Percentiles rank a stretch among this genome's conserved stretches.
These are phyloP conservation scores for Amphibolis antarctica DNA, from an alignment of 106 monocot genomes.

Conservation along the genomic window DNA sequence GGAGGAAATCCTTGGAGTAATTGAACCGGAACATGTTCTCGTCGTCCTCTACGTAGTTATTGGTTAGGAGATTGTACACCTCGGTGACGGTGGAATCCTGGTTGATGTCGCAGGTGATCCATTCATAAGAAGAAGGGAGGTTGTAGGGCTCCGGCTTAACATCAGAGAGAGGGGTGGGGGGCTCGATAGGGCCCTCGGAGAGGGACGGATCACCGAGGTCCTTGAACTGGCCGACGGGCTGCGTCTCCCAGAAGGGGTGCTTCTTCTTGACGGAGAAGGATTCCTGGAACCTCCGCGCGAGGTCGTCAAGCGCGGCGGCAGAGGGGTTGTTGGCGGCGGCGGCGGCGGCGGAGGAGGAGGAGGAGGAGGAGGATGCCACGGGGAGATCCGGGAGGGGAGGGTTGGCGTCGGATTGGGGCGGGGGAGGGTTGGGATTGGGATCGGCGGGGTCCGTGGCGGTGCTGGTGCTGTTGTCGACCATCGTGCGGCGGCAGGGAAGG, in stretches of 20 bases:
- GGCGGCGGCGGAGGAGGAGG: too few species aligned
- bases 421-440: too few species aligned
- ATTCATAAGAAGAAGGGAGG: conserved; percentile 1
- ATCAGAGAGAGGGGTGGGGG: conserved; percentile 2
- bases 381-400: too few species aligned
- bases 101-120: conserved; percentile 3
- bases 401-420: too few species aligned
- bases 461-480: too few species aligned
- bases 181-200: conserved; percentile 60
- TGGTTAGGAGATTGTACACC: conserved; percentile 6
- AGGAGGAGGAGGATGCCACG: too few species aligned
- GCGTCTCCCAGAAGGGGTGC: conserved; percentile 87
- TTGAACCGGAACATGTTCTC: conserved; percentile 12
- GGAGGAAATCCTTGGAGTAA: conserved; percentile 6
- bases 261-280: conserved; percentile 32
- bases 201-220: conserved; percentile 43
- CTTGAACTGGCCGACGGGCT: conserved; percentile 74
- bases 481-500: too few species aligned
- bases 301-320: background rate
- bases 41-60: conserved; percentile 8
- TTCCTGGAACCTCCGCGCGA: conserved; percentile 48
- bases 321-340: too few species aligned
- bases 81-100: background rate
- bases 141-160: conserved; percentile 2
- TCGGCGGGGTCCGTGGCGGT: too few species aligned